Evolutionary conservation across 2,329 filamentous ascomycete genomes (phyloP), one percentile per base, ranked within the genome.

Genomic region (Fusarium sp.): DNA sequence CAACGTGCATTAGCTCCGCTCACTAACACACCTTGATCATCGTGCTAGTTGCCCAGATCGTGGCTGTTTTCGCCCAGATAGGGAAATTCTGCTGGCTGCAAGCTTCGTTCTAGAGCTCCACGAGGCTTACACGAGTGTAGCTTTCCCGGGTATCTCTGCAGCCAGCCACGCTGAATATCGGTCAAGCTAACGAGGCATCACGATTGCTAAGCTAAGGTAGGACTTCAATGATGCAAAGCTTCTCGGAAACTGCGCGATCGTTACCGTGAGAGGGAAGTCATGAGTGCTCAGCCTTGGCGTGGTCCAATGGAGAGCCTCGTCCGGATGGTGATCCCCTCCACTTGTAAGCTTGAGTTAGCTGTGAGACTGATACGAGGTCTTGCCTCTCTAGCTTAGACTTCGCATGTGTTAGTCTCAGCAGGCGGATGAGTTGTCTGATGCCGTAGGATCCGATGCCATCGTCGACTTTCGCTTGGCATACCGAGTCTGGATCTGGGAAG

Each of bases 1-100:
- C 31, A 60, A 65, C 58, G 63, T 72, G 63, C 68, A 64, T 72
- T 70, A 70, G 67, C 51, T 39, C n/a, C 17, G 12, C 18, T 15
- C 15, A 20, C 44, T n/a, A 49, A 56, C 13, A 24, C 13, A 14
- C 15, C 11, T 44, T 24, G 59, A 70, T 59, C 20, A 18, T n/a
- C 38, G 13, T 35, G 31, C 26, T 20, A 36, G 18, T 5, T 39
- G 51, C 51, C 58, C 26, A 65, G 45, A 65, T 54, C 31, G 45
- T 66, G 59, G 59, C 56, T 49, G n/a, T 4, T 22, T 22, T 33
- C 33, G 31, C 68, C 56, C 17, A 66, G 69, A 57, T 41, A 54
- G 64, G 72, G 64, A 41, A 74, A 61, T 55, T 8, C 20, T 54
- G 49, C 49, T 69, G 48, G 6, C 3, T 28, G 28, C 28, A 28